Base-by-base conservation (phyloP, 257 asterid species). In the Ligustrum vulgare region DNA sequence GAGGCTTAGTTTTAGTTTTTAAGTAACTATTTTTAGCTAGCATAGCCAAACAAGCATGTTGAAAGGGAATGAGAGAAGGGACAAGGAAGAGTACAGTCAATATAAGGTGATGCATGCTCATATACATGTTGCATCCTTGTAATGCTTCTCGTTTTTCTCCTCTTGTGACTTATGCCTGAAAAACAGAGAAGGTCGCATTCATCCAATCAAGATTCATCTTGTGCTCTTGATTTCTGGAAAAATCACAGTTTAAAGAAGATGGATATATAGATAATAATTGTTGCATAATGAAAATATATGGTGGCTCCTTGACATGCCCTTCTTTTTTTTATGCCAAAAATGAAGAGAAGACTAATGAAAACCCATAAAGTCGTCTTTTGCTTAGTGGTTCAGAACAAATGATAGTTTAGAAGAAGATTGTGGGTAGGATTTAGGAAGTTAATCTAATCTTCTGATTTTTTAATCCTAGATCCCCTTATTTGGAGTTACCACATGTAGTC, bases 181-280 rank as follows among this genome's bases (percentile, higher is more conserved):
- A 79, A 64, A 58, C n/a, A 65, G 37, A 73, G 37, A 69, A 39
- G 33, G 45, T 33, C 15, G 25, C 11, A 56, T 22, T 32, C 32
- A 9, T 25, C n/a, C 13, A 54, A 35, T 28, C 33, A 37, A 49
- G 25, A 77, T 16, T 72, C 22, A 35, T 28, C 65, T 62, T 20
- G 9, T 74, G 43, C 37, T 25, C 72, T 70, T 72, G 39, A 65
- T 62, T 82, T 67, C 33, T 49, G 73, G 56, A 62, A 22, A 69
- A 39, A 49, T 36, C 67, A 54, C 70, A 18, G 70, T 8, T n/a
- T 16, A 31, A 31, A 66, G 58, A 66, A 23, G 66, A 60, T 60
- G 25, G 66, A 22, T 60, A 20, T 43, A 36, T 80, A 6, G 67
- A 72, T 54, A 11, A 8, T 12, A 8, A 35, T 31, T 41, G 78